Conservation (phyloP, 257 asterid genomes). For the Salvia splendens region DNA sequence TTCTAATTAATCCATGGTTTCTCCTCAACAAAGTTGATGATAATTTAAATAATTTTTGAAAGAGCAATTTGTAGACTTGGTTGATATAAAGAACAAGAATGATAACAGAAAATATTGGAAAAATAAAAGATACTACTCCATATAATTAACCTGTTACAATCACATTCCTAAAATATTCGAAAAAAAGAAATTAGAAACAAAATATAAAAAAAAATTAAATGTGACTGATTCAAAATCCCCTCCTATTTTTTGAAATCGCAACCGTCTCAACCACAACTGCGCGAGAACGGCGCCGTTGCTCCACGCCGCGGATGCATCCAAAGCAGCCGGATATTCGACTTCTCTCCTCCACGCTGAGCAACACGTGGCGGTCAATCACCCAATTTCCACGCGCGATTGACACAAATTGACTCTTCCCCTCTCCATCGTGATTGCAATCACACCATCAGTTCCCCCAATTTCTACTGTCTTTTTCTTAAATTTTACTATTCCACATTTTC, state of each 20-base stretch:
- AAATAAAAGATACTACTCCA: too few relatives aligned
- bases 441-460: conserved; percentile 35
- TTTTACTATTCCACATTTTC: not conserved
- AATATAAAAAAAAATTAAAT: too few relatives aligned
- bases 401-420: conserved; percentile 24
- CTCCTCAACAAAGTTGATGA: conserved; percentile 58
- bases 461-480: conserved; percentile 2
- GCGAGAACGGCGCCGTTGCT: conserved; percentile 23
- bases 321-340: not conserved
- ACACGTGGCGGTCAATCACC: conserved; percentile 32
- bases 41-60: conserved; percentile 61
- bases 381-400: conserved; percentile 37
- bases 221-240: not conserved
- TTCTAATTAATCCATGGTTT: conserved; percentile 40
- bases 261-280: conserved; percentile 15
- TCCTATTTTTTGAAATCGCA: not conserved
- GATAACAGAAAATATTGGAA: too few relatives aligned
- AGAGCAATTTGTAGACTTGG: too few relatives aligned
- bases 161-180: too few relatives aligned
- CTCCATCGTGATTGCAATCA: conserved; percentile 33
- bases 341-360: not conserved
- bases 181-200: too few relatives aligned
- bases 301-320: conserved; percentile 19
- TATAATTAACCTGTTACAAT: too few relatives aligned
- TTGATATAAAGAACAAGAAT: too few relatives aligned